Conservation (phyloP, 2,329 filamentous ascomycete genomes). For the Trichoderma brevicompactum region DNA sequence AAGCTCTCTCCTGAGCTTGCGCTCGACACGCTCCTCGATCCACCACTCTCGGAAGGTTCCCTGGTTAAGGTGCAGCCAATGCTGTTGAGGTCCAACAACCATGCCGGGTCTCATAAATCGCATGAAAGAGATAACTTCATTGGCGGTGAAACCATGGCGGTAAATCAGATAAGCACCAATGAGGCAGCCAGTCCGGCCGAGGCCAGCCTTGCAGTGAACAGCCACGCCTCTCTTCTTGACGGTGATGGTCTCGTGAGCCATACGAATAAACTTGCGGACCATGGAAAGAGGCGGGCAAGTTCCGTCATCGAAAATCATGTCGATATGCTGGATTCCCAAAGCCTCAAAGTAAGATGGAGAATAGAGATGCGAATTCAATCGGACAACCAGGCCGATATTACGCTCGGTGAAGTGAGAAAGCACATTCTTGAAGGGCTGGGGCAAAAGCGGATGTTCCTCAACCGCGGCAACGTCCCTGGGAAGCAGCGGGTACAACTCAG, state of each 20-base stretch:
- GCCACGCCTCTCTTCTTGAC: constrained; percentile 91
- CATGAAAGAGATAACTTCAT: constrained; percentile 98
- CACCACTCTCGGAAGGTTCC: constrained; percentile 98
- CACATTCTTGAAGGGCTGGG: constrained; percentile 93
- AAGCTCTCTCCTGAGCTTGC: constrained; percentile 64
- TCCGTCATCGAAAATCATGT: constrained; percentile 99
- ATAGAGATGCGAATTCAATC: constrained; percentile 94
- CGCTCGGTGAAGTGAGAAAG: constrained; percentile 84
- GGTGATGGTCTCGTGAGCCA: constrained; percentile 93
- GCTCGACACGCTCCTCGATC: constrained; percentile 84
- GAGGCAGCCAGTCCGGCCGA: constrained; percentile 92
- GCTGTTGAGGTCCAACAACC: constrained; percentile 98
- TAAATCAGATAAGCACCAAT: constrained; percentile 99
- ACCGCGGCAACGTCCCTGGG: constrained; percentile 78
- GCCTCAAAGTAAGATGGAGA: constrained; percentile 97
- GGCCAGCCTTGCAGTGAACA: constrained; percentile 97
- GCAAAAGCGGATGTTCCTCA: constrained; percentile 70
- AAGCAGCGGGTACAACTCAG: constrained; percentile 73
- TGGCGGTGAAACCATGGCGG: constrained; percentile 93
- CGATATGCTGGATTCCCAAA: constrained; percentile 90
- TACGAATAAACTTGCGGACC: constrained; percentile 92
- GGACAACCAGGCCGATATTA: constrained; percentile 90
- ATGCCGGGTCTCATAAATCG: constrained; percentile 98
- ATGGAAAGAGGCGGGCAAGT: constrained; percentile 88
- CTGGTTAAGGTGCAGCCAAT: constrained; percentile 98